These are phyloP conservation scores for Omphalea diandra DNA, from an alignment of 441 rosid genomes.

Conservation along the genomic window DNA sequence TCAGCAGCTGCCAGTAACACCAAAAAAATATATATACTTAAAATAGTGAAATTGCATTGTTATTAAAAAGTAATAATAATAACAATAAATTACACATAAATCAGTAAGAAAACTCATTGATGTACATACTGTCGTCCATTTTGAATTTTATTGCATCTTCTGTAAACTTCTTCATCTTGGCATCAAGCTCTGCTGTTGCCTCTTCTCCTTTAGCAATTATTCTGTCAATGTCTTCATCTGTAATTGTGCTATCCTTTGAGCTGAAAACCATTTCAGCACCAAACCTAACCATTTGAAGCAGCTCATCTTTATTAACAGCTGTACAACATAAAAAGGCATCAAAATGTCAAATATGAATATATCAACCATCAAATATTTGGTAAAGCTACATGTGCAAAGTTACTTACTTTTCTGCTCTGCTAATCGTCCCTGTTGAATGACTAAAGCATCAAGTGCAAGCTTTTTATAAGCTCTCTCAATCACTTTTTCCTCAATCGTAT, in stretches of 20 bases:
- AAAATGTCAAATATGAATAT: conserved; percentile 2
- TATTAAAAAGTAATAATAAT: too few species aligned
- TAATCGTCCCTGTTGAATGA: conserved; percentile 96
- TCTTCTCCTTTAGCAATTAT: conserved; percentile 99
- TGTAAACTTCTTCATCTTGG: conserved; percentile 98
- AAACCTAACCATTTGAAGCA: conserved; percentile 99
- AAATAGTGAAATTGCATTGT: conserved; percentile 4
- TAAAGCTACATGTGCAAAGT: conserved; percentile 13
- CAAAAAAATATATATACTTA: conserved; percentile 3
- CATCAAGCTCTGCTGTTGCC: conserved; percentile 96
- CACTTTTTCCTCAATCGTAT: conserved; percentile 98
- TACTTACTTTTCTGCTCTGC: conserved; percentile 97
- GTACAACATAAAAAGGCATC: conserved; percentile 25
- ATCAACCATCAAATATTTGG: conserved; percentile 3
- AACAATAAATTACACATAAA: too few species aligned
- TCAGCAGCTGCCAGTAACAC: conserved; percentile 73
- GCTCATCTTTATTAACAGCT: conserved; percentile 99
- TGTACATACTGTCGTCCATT: conserved; percentile 90
- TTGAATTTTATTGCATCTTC: conserved; percentile 99
- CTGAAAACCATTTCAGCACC: conserved; percentile 99
- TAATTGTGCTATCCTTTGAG: conserved; percentile 97
- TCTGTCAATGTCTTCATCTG: conserved; percentile 97
- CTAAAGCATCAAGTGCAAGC: conserved; percentile 98
- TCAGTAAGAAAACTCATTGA: conserved; percentile 1
- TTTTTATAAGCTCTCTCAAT: conserved; percentile 99